These are phyloP conservation scores for Pseudogymnoascus sp. DNA, from an alignment of 2,329 filamentous ascomycete genomes.

Conservation along the genomic window DNA sequence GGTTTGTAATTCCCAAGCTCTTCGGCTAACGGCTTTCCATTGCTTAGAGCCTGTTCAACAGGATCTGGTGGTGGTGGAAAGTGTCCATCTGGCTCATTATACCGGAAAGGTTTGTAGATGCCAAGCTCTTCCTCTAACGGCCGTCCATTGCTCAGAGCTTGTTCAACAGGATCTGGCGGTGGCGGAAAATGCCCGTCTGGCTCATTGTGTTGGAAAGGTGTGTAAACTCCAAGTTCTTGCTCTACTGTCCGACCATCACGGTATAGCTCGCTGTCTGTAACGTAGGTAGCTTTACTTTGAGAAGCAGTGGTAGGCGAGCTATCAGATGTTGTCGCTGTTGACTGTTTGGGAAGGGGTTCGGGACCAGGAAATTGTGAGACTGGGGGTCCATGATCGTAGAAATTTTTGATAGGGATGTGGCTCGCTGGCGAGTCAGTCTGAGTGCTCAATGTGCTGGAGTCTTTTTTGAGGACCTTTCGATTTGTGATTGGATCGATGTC, in stretches of 20 bases:
- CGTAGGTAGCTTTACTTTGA: neutral
- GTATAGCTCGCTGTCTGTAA: conserved; percentile 10
- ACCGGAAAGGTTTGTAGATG: conserved; percentile 9
- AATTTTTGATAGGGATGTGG: conserved; percentile 17
- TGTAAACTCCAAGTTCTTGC: conserved; percentile 27
- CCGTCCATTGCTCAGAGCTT: conserved; percentile 26
- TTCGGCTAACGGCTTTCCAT: neutral
- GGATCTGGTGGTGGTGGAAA: conserved; percentile 16
- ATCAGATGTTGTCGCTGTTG: neutral
- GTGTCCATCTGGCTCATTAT: conserved; percentile 32
- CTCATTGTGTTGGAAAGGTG: conserved; percentile 29
- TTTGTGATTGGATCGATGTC: conserved; percentile 53
- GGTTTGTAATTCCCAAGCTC: conserved; percentile 8
- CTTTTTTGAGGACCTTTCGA: conserved; percentile 35
- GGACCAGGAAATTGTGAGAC: conserved; percentile 3
- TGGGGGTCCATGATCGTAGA: neutral
- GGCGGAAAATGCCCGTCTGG: conserved; percentile 31
- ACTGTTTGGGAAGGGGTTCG: neutral
- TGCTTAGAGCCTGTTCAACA: conserved; percentile 31
- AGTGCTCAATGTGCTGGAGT: conserved; percentile 18
- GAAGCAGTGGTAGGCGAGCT: neutral
- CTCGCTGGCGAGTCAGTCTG: neutral
- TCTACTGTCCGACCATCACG: neutral
- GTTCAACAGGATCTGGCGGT: conserved; percentile 27
- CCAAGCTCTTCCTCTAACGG: conserved; percentile 5